phyloP scores from a whole-genome alignment of 169 alveolate species.

The Babesia ovata region DNA sequence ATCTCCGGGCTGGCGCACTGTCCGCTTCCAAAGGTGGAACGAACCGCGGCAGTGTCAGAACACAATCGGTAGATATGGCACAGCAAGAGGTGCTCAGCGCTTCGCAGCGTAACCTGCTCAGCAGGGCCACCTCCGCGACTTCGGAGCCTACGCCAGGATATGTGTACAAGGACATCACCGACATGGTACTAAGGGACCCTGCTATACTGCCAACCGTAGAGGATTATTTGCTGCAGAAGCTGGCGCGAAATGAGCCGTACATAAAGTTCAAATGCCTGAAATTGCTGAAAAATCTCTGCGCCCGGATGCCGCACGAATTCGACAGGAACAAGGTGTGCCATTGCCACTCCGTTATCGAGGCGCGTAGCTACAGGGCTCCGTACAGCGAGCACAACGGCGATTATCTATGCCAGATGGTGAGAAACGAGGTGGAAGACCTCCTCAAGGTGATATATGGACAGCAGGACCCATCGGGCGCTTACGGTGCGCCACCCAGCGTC shows the following conservation, averaged over 20 bases:
- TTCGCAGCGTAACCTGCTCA: constrained; percentile 52
- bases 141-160: constrained; percentile 81
- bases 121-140: constrained; percentile 74
- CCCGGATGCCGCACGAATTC: constrained; percentile 62
- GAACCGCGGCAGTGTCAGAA: too few relatives aligned
- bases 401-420: constrained; percentile 44
- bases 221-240: constrained; percentile 70
- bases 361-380: constrained; percentile 56
- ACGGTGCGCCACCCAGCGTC: background rate
- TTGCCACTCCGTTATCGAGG: constrained; percentile 37
- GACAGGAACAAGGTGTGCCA: constrained; percentile 54
- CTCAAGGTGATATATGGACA: constrained; percentile 43
- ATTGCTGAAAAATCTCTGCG: constrained; percentile 73
- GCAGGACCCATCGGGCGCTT: constrained; percentile 1
- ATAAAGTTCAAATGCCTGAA: constrained; percentile 73
- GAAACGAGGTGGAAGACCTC: constrained; percentile 65
- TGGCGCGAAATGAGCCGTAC: constrained; percentile 70
- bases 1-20: too few relatives aligned
- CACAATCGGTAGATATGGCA: background rate
- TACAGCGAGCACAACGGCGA: constrained; percentile 57
- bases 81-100: constrained; percentile 39
- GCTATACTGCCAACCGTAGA: constrained; percentile 63
- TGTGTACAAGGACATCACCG: constrained; percentile 73
- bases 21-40: too few relatives aligned
- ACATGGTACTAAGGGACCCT: constrained; percentile 59